Percentiles rank a stretch among this genome's conserved stretches.
phyloP scores from a whole-genome alignment of 768 basidiomycete species.

The Suillus discolor region DNA sequence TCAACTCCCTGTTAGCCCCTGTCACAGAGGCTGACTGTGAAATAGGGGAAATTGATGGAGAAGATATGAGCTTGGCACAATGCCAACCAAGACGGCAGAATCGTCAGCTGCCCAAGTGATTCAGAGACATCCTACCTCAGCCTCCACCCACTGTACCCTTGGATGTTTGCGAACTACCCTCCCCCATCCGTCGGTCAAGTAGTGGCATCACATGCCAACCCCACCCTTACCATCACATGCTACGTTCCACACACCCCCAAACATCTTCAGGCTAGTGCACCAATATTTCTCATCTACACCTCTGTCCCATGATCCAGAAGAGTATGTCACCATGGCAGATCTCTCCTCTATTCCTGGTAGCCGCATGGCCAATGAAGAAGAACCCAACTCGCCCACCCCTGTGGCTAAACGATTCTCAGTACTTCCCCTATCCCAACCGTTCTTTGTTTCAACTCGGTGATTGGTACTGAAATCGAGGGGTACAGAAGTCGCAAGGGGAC shows the following conservation, averaged over 20 bases:
- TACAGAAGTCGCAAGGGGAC: background rate
- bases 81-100: background rate
- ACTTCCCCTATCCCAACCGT: background rate
- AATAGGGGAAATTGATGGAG: background rate
- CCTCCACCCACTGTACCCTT: background rate
- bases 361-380: too few relatives aligned
- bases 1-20: background rate
- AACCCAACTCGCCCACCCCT: background rate
- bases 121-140: background rate
- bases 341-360: background rate
- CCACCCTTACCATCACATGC: background rate
- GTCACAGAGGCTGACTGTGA: background rate
- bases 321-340: background rate
- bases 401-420: background rate
- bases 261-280: background rate
- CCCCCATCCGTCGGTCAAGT: background rate
- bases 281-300: background rate
- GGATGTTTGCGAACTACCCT: background rate
- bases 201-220: background rate
- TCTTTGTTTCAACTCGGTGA: background rate
- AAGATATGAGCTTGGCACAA: background rate
- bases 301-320: background rate
- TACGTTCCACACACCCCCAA: background rate
- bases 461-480: background rate
- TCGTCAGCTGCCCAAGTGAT: background rate